Evolutionary conservation across 2,329 filamentous ascomycete species (phyloP).

Genomic region (Scolecobasidium constrictum): DNA sequence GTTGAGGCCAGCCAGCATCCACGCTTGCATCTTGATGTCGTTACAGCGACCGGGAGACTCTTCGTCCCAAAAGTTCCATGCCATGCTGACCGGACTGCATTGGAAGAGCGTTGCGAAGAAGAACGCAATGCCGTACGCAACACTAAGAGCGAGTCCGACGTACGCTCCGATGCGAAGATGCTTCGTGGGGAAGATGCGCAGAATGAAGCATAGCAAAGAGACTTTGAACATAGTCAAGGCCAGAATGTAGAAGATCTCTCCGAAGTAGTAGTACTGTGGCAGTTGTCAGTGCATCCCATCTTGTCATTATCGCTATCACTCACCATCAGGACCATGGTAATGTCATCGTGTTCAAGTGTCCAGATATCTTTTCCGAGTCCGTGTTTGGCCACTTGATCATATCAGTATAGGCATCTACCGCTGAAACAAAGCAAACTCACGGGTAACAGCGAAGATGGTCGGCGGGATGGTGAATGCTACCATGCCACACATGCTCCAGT

Average conservation of each 20-base stretch:
- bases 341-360: slow-evolving; percentile 31
- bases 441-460: not conserved
- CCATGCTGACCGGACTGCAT: slow-evolving; percentile 22
- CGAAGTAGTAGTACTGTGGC: slow-evolving; percentile 19
- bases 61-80: slow-evolving; percentile 22
- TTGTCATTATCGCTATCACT: too few relatives aligned
- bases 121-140: slow-evolving; percentile 17
- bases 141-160: slow-evolving; percentile 17
- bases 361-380: slow-evolving; percentile 43
- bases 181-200: slow-evolving; percentile 22
- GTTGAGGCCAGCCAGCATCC: slow-evolving; percentile 21
- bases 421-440: slow-evolving; percentile 10
- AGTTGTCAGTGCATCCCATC: not conserved
- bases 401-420: not conserved
- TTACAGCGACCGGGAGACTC: slow-evolving; percentile 21
- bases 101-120: slow-evolving; percentile 18
- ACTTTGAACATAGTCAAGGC: slow-evolving; percentile 24
- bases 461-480: slow-evolving; percentile 22
- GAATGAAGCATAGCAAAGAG: slow-evolving; percentile 23
- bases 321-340: slow-evolving; percentile 33
- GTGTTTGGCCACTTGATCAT: slow-evolving; percentile 20
- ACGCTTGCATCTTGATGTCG: slow-evolving; percentile 22
- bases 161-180: slow-evolving; percentile 18
- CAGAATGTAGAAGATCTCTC: slow-evolving; percentile 25
- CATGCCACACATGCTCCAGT: slow-evolving; percentile 25